These are phyloP conservation scores for Athelia sp. DNA, from an alignment of 1,284 basidiomycete species.

Conservation along the genomic window DNA sequence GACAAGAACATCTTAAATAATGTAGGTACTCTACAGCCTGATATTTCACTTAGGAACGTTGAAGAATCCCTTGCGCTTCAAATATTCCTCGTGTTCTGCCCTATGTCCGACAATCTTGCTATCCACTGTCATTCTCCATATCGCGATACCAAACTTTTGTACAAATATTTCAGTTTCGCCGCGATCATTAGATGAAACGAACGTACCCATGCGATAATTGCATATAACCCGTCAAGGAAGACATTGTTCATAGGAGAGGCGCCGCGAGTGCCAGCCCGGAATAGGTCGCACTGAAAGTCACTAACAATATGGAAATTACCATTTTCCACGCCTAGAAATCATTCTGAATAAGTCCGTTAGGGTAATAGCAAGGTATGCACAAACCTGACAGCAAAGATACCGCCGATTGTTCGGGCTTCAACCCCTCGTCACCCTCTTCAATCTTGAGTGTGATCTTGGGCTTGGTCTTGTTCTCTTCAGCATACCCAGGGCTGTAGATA, in stretches of 20 bases:
- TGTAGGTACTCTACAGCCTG: too few species aligned
- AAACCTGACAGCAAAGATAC: slow-evolving; percentile 58
- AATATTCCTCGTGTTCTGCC: slow-evolving; percentile 43
- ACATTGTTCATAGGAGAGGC: slow-evolving; percentile 61
- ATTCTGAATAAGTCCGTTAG: neutral
- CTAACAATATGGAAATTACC: slow-evolving; percentile 77
- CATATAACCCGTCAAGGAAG: slow-evolving; percentile 44
- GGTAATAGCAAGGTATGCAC: slow-evolving; percentile 10
- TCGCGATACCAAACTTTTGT: slow-evolving; percentile 48
- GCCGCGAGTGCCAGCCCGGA: slow-evolving; percentile 68
- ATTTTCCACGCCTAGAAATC: slow-evolving; percentile 54
- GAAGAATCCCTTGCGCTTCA: slow-evolving; percentile 20
- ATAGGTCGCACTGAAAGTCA: slow-evolving; percentile 64
- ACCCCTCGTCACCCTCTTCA: too few species aligned
- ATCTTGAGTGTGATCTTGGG: too few species aligned
- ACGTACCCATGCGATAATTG: slow-evolving; percentile 35
- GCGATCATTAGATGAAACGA: slow-evolving; percentile 2
- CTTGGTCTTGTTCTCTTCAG: too few species aligned
- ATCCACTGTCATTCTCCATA: slow-evolving; percentile 52
- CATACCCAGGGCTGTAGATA: too few species aligned
- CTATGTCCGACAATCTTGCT: slow-evolving; percentile 36
- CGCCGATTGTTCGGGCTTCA: slow-evolving; percentile 42
- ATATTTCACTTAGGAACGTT: too few species aligned
- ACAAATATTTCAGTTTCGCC: slow-evolving; percentile 2
- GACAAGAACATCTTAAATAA: too few species aligned